These are phyloP conservation scores for Arabidopsis arenosa DNA, from an alignment of 345 rosid genomes.

Conservation along the genomic window DNA sequence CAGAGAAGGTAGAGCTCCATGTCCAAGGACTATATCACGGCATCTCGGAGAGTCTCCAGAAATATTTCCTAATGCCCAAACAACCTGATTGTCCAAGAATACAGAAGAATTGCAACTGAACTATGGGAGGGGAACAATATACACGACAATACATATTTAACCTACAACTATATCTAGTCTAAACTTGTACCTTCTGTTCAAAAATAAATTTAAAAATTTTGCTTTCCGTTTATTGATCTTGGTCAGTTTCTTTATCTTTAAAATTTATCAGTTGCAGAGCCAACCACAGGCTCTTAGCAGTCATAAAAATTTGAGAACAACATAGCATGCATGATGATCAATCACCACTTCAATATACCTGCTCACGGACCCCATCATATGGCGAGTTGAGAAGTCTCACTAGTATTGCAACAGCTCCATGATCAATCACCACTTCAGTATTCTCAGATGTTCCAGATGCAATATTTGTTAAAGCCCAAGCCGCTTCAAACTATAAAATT, in stretches of 20 bases:
- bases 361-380: constrained; percentile 77
- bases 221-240: constrained; percentile 4
- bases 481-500: constrained; percentile 71
- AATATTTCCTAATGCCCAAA: constrained; percentile 50
- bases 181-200: neutral
- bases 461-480: constrained; percentile 91
- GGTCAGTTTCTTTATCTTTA: constrained; percentile 17
- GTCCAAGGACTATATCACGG: constrained; percentile 49
- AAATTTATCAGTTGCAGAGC: constrained; percentile 20
- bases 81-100: constrained; percentile 37
- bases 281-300: constrained; percentile 14
- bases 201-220: neutral
- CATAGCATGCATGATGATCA: constrained; percentile 12
- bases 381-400: constrained; percentile 80
- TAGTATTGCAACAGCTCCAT: constrained; percentile 84
- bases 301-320: neutral
- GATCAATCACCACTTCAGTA: constrained; percentile 85
- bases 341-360: constrained; percentile 54
- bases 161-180: constrained; percentile 11
- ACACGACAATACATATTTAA: constrained; percentile 1
- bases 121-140: constrained; percentile 5
- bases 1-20: constrained; percentile 43
- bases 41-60: constrained; percentile 51
- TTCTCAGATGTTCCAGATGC: constrained; percentile 93
- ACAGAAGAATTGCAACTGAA: constrained; percentile 15